A percentile compares a stretch with the other conserved stretches of the same genome.
Conservation (phyloP, 352 stramenopile genomes). For the Globisporangium uncinulatum region DNA sequence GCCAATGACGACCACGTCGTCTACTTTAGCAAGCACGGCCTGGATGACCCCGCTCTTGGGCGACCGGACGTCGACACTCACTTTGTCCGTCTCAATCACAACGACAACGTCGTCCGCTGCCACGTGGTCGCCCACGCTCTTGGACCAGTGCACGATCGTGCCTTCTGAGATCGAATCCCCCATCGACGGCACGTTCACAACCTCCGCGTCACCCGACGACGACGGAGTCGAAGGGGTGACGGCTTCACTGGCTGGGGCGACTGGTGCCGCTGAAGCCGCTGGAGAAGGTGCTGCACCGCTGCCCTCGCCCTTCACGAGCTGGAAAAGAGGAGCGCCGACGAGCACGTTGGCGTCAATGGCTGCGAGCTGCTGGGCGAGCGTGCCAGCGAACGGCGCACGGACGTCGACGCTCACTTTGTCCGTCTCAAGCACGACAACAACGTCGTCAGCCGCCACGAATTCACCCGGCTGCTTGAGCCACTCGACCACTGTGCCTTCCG, state of each 20-base stretch:
- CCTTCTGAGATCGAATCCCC: slow-evolving; percentile 98
- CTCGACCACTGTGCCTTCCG: slow-evolving; percentile 96
- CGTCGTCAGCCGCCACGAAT: slow-evolving; percentile 93
- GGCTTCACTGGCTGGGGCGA: neutral
- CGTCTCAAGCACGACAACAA: slow-evolving; percentile 97
- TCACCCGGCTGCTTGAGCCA: slow-evolving; percentile 94
- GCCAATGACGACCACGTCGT: slow-evolving; percentile 96
- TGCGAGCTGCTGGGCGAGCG: slow-evolving; percentile 90
- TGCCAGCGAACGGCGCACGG: slow-evolving; percentile 86
- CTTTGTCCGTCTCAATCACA: slow-evolving; percentile 99
- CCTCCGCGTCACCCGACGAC: slow-evolving; percentile 32
- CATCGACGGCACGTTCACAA: slow-evolving; percentile 86
- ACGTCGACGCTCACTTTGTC: slow-evolving; percentile 96
- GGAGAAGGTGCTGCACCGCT: slow-evolving; percentile 12
- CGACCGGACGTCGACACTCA: slow-evolving; percentile 91
- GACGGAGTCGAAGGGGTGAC: slow-evolving; percentile 16
- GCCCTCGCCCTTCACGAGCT: slow-evolving; percentile 35
- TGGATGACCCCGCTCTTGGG: slow-evolving; percentile 88
- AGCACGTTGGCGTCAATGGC: slow-evolving; percentile 95
- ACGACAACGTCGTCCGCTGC: slow-evolving; percentile 94
- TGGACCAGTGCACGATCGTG: slow-evolving; percentile 91
- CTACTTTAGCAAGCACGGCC: slow-evolving; percentile 91
- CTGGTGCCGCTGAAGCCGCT: slow-evolving; percentile 6
- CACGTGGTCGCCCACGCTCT: slow-evolving; percentile 93
- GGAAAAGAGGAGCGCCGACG: slow-evolving; percentile 92